A percentile compares a stretch with the other conserved stretches of the same genome.
phyloP scores from a whole-genome alignment of 352 stramenopile species.

The Phytophthora palmivora region DNA sequence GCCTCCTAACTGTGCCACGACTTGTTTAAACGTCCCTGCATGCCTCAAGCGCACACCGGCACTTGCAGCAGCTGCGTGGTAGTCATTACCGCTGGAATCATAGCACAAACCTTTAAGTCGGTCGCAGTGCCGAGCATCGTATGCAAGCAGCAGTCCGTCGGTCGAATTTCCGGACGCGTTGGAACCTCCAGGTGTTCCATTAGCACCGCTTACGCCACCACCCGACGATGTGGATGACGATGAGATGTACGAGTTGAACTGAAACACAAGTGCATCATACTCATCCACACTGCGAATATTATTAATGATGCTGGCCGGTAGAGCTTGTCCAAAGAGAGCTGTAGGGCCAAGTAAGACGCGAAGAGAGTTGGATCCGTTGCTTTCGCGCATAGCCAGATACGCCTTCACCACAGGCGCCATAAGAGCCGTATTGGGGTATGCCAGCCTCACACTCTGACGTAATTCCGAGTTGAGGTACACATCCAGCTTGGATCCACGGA shows the following conservation, averaged over 20 bases:
- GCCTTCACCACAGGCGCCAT: conserved; percentile 83
- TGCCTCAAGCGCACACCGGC: conserved; percentile 65
- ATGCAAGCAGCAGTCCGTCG: conserved; percentile 68
- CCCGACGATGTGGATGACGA: conserved; percentile 65
- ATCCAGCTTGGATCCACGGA: conserved; percentile 84
- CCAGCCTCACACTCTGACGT: conserved; percentile 74
- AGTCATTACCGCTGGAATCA: conserved; percentile 75
- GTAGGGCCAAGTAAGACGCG: conserved; percentile 71
- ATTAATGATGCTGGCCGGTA: conserved; percentile 64
- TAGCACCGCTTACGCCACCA: conserved; percentile 34
- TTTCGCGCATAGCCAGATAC: conserved; percentile 81
- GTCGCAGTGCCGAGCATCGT: conserved; percentile 73
- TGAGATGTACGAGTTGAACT: conserved; percentile 83
- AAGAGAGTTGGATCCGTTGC: conserved; percentile 62
- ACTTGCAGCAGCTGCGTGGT: conserved; percentile 64
- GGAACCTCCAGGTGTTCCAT: conserved; percentile 26
- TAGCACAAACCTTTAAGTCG: conserved; percentile 67
- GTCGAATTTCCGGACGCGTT: conserved; percentile 44
- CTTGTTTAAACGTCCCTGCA: conserved; percentile 77
- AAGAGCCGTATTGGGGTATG: conserved; percentile 80
- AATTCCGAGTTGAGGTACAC: conserved; percentile 82
- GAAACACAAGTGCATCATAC: conserved; percentile 77
- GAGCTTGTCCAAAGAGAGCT: conserved; percentile 63
- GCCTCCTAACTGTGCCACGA: conserved; percentile 67
- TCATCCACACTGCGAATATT: conserved; percentile 78